Conservation (phyloP, 108 stramenopile genomes). For the Fragilariopsis cylindrus region DNA sequence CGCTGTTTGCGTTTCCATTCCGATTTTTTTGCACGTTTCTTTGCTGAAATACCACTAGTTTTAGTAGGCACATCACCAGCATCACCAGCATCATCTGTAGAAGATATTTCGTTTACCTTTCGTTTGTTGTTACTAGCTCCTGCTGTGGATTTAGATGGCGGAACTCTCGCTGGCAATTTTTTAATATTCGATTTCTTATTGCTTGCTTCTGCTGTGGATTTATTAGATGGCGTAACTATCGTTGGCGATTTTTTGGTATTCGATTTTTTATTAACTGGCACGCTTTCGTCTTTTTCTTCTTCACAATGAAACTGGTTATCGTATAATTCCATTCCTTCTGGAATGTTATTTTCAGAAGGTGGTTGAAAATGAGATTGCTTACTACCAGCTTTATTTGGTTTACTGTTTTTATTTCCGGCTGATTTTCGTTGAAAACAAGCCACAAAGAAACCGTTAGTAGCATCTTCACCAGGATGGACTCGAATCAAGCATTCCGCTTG, state of each 20-base stretch:
- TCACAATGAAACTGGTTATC: constrained; percentile 22
- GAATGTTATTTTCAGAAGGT: constrained; percentile 7
- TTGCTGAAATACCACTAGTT: constrained; percentile 14
- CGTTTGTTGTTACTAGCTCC: not conserved
- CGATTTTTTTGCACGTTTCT: constrained; percentile 61
- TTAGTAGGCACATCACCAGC: not conserved
- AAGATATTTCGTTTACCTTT: constrained; percentile 11
- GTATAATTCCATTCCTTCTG: constrained; percentile 22
- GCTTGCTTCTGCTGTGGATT: constrained; percentile 1
- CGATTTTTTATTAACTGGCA: constrained; percentile 1
- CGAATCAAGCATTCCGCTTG: constrained; percentile 84
- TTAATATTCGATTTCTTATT: not conserved
- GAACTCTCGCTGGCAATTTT: constrained; percentile 20
- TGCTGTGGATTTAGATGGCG: not conserved
- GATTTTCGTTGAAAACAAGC: constrained; percentile 80
- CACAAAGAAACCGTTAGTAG: constrained; percentile 98
- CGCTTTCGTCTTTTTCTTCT: constrained; percentile 10
- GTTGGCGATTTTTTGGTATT: constrained; percentile 10
- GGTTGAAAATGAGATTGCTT: constrained; percentile 14
- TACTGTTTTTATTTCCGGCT: not conserved
- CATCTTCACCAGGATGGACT: constrained; percentile 86
- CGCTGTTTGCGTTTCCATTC: constrained; percentile 80
- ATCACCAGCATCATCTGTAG: constrained; percentile 2
- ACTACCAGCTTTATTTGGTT: constrained; percentile 4
- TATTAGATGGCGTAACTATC: constrained; percentile 9